Base-by-base conservation (phyloP, 1,284 basidiomycete species). In the Tremellales sp. region DNA sequence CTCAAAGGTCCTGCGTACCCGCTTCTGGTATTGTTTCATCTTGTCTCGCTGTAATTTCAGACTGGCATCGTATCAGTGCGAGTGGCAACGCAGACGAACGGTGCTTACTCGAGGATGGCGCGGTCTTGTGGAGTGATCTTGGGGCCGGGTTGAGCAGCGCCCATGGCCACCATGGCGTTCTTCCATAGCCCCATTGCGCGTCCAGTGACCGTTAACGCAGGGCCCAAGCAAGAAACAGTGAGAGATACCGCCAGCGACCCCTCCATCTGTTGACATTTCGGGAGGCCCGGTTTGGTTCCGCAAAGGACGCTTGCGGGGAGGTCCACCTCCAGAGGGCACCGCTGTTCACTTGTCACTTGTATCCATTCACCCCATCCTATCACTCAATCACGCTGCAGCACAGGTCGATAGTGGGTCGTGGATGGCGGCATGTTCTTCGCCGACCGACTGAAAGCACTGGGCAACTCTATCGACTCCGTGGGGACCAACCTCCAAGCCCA, bases 11-110 rank as follows among this genome's bases (percentile, higher is more conserved):
- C 18, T 22, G 45, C 78, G 32, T 53, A 89, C 94, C 79, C 86
- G 85, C 75, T 85, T 89, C 79, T 94, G 92, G 65, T 97, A 98
- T 70, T 93, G 90, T 68, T 81, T 86, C 53, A 98, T 77, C 70
- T 93, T 94, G 73, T 98, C 95, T 36, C 95, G 79, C 72, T 98
- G 94, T 40, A 95, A 73, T 73, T 98, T 98, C 56, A 98, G 79
- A 66, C 91, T 86, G 64, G 3, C 5, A 21, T 12, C 24, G 16
- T 78, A 60, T 33, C 62, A 51, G 49, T 50, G 47, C 61, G 45
- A 54, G 53, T 45, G 41, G 18, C 7, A 4, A 33, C n/a, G 13
- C 5, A n/a, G 28, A 31, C 3, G 38, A 24, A 12, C 12, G 8
- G 24, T 12, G 63, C 85, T 66, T 61, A 97, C 93, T 97, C 92